Base-by-base conservation (phyloP, 2,329 filamentous ascomycete species). In the Hypoxylon sp. region DNA sequence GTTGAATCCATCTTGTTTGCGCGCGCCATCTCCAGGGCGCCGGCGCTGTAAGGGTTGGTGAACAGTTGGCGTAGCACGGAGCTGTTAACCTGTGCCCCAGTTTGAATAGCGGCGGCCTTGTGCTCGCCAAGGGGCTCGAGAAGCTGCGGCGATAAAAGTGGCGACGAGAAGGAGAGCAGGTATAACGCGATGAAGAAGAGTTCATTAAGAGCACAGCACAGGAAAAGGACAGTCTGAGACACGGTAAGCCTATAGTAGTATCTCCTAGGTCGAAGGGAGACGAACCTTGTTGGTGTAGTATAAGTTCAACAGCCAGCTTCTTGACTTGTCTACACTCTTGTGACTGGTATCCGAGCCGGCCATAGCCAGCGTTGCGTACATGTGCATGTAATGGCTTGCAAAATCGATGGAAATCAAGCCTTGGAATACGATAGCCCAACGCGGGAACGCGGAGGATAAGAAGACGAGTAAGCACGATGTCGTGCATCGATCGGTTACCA, bases 401-500 rank as follows among this genome's bases (percentile, higher is more conserved):
- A 99, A 86, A 80, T 99, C 96, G 73, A 99, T 82, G 58, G 91
- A 91, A 79, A 99, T 97, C 75, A 99, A 82, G 45, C 91, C 88
- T 83, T 99, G 96, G 85, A 99, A 99, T 63, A 98, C 76, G 72
- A 98, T 93, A 70, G 93, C 90, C 91, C 93, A 98, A 61, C 94
- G 88, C 3, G 96, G 96, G 81, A 97, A 99, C 18, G 96, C 96
- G 12, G 93, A 96, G 40, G 93, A 93, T 67, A 99, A 82, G 83
- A 98, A 99, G 52, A 98, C 94, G 50, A 99, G 87, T 72, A 99
- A 82, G 79, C 96, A 99, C 2, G 95, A 90, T 2, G 96, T 99
- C 28, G 95, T 98, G 84, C 96, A 98, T 65, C 96, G 91, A 80
- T 99, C 96, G 16, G 96, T 99, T 66, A 99, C 95, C 96, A 99